These are phyloP conservation scores for Lactifluus subvellereus DNA, from an alignment of 768 basidiomycete genomes.

Conservation along the genomic window DNA sequence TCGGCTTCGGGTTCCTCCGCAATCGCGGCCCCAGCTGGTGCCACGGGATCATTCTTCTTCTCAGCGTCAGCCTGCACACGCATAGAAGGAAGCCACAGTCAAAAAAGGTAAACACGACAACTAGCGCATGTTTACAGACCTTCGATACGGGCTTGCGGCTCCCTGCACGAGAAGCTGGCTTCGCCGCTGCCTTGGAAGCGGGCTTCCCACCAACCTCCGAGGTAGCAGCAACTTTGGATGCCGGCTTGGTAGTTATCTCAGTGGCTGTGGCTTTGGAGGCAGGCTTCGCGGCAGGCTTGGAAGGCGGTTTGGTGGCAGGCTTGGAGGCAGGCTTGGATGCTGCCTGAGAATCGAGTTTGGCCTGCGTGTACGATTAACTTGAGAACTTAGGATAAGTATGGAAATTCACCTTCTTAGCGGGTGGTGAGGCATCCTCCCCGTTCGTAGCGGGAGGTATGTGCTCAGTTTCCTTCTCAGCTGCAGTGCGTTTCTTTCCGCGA, in stretches of 20 bases:
- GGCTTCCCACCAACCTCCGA: conserved; percentile 28
- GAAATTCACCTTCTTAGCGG: conserved; percentile 57
- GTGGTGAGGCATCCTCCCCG: conserved; percentile 42
- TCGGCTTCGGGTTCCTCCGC: conserved; percentile 24
- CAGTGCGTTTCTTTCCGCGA: conserved; percentile 50
- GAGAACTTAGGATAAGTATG: conserved; percentile 12
- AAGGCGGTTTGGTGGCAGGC: conserved; percentile 35
- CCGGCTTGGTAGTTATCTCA: conserved; percentile 34
- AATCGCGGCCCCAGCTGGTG: conserved; percentile 17
- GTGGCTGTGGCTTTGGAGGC: conserved; percentile 33
- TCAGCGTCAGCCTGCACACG: conserved; percentile 19
- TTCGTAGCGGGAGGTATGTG: conserved; percentile 35
- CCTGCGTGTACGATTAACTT: conserved; percentile 3
- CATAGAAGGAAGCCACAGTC: neutral
- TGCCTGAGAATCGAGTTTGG: conserved; percentile 20
- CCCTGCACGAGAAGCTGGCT: conserved; percentile 26
- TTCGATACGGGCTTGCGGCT: conserved; percentile 34
- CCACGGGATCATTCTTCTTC: conserved; percentile 16
- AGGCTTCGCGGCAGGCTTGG: conserved; percentile 34
- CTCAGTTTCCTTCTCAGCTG: conserved; percentile 38
- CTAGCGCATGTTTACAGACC: conserved; percentile 25
- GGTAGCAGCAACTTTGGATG: conserved; percentile 27
- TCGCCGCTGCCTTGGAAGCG: conserved; percentile 30
- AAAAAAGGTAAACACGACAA: conserved; percentile 5
- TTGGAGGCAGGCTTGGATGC: conserved; percentile 34